These are phyloP conservation scores for Vaccinium vitisidaea DNA, from an alignment of 148 eudicot species.

Conservation along the genomic window DNA sequence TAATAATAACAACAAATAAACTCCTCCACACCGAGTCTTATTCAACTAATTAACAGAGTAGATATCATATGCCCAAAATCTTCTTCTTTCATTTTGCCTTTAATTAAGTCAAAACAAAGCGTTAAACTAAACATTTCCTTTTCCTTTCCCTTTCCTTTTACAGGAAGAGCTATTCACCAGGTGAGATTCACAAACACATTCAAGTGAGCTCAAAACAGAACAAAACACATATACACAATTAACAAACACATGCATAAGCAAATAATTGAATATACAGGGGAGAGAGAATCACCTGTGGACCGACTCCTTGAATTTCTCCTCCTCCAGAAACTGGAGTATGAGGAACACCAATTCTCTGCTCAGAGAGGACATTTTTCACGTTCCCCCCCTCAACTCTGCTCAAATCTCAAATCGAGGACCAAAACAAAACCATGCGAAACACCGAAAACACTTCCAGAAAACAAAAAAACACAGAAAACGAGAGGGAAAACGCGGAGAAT, in stretches of 20 bases:
- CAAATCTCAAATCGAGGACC: slow-evolving; percentile 12
- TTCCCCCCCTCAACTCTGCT: slow-evolving; percentile 6
- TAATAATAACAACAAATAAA: neutral
- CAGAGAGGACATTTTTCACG: slow-evolving; percentile 67
- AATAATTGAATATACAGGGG: neutral
- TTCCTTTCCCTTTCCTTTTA: neutral
- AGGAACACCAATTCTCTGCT: slow-evolving; percentile 84
- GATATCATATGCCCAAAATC: neutral
- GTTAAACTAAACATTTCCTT: neutral
- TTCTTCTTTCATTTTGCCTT: neutral
- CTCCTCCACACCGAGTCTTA: neutral
- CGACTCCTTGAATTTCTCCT: slow-evolving; percentile 84
- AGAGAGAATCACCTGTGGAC: slow-evolving; percentile 56
- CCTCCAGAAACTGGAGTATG: slow-evolving; percentile 85
- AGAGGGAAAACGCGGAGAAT: neutral
- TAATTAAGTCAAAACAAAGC: neutral
- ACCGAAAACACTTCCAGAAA: neutral
- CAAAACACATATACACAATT: neutral
- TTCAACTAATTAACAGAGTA: neutral
- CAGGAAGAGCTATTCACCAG: neutral
- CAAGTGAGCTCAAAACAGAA: neutral
- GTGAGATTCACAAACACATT: neutral
- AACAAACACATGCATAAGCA: neutral
- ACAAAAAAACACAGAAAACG: neutral
- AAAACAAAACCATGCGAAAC: neutral